Conservation (phyloP, 2,329 filamentous ascomycete genomes). For the Epichloe sylvatica region DNA sequence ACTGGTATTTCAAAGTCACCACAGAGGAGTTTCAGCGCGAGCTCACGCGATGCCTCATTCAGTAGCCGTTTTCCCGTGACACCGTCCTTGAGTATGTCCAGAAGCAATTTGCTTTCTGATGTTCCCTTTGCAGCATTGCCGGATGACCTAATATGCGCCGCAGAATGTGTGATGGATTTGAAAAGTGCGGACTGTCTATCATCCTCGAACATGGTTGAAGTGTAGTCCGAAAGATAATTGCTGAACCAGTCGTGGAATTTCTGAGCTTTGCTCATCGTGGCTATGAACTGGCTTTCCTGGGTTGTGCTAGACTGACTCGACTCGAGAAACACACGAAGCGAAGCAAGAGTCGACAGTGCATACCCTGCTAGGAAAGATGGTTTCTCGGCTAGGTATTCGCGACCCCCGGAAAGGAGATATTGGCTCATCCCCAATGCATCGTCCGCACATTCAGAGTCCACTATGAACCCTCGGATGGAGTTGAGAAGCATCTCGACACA, state of each 20-base stretch:
- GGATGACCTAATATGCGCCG: conserved; percentile 49
- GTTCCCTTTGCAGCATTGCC: conserved; percentile 57
- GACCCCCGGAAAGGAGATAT: conserved; percentile 67
- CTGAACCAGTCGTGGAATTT: conserved; percentile 69
- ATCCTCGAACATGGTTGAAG: conserved; percentile 37
- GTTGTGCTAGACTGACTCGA: conserved; percentile 66
- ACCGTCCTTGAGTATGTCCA: conserved; percentile 68
- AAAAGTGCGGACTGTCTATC: conserved; percentile 42
- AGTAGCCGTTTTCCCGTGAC: conserved; percentile 48
- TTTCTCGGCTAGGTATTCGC: conserved; percentile 45
- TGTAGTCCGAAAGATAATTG: conserved; percentile 50
- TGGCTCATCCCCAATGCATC: conserved; percentile 78
- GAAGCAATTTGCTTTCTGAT: conserved; percentile 64
- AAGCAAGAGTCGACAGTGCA: conserved; percentile 63
- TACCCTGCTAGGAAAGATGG: conserved; percentile 73
- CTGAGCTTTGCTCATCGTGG: conserved; percentile 62
- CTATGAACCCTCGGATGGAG: conserved; percentile 62
- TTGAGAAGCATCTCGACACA: conserved; percentile 83
- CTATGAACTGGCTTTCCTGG: conserved; percentile 68
- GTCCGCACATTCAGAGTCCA: conserved; percentile 75
- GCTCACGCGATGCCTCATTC: conserved; percentile 51
- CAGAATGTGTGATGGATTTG: conserved; percentile 52
- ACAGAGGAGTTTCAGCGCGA: conserved; percentile 62
- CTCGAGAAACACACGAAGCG: conserved; percentile 60
- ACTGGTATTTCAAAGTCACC: conserved; percentile 51